phyloP scores from a whole-genome alignment of 352 stramenopile genomes.

The Phytophthora quininea region DNA sequence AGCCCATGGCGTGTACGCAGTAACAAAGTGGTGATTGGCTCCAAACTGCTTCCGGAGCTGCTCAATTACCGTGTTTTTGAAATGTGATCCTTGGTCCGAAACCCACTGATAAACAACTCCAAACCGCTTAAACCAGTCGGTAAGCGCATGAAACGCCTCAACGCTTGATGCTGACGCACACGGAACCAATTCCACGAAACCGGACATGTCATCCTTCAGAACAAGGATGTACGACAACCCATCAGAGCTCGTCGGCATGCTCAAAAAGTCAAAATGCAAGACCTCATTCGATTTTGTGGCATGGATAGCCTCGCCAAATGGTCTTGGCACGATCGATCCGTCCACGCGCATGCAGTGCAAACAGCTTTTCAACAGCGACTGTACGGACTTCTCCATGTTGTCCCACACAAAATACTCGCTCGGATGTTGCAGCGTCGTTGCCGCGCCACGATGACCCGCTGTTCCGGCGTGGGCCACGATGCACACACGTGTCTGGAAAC shows the following conservation, averaged over 20 bases:
- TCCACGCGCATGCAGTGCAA: slow-evolving; percentile 17
- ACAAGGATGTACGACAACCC: slow-evolving; percentile 29
- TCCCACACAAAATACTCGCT: slow-evolving; percentile 15
- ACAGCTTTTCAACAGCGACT: slow-evolving; percentile 18
- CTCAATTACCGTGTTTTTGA: neutral
- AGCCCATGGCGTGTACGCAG: neutral
- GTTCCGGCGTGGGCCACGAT: slow-evolving; percentile 29
- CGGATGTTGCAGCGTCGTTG: slow-evolving; percentile 8
- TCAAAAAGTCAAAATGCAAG: slow-evolving; percentile 43
- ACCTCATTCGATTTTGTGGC: slow-evolving; percentile 40
- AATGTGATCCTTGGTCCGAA: slow-evolving; percentile 31
- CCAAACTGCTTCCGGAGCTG: neutral
- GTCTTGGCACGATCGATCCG: neutral
- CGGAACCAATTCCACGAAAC: slow-evolving; percentile 30
- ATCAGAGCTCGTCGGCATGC: neutral
- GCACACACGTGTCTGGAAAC: slow-evolving; percentile 26
- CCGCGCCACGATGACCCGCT: slow-evolving; percentile 21
- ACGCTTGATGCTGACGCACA: slow-evolving; percentile 7
- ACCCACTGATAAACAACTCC: slow-evolving; percentile 32
- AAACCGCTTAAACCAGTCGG: slow-evolving; percentile 42
- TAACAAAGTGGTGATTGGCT: neutral
- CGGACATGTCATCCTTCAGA: slow-evolving; percentile 36
- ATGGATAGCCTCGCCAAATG: slow-evolving; percentile 23
- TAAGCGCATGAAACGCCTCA: neutral
- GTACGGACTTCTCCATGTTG: slow-evolving; percentile 5